phyloP scores from a whole-genome alignment of 306 rosid species.

The Argentina anserina region DNA sequence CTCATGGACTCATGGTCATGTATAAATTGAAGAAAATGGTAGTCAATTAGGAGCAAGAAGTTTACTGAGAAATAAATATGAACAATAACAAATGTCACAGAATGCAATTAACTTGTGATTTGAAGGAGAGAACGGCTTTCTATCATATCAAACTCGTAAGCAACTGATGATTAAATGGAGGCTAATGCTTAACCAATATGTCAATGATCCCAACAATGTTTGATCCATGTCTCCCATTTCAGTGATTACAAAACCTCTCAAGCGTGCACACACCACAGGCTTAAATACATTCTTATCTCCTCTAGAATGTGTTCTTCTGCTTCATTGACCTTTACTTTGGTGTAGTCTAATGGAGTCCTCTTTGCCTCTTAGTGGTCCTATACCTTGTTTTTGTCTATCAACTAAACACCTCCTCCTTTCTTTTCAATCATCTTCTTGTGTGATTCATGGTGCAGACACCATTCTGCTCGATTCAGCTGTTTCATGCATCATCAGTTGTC shows the following conservation, averaged over 20 bases:
- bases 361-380: constrained; percentile 23
- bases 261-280: constrained; percentile 42
- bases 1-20: constrained; percentile 10
- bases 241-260: constrained; percentile 8
- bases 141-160: constrained; percentile 9
- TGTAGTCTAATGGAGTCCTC: constrained; percentile 11
- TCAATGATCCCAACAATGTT: constrained; percentile 44
- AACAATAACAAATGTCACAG: background rate
- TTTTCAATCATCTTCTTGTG: constrained; percentile 7
- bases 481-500: background rate
- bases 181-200: constrained; percentile 19
- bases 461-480: background rate
- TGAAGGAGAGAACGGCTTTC: background rate
- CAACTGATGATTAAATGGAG: constrained; percentile 3
- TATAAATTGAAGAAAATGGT: background rate
- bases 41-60: background rate
- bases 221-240: constrained; percentile 36
- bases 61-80: background rate
- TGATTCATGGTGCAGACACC: constrained; percentile 29
- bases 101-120: too few relatives aligned
- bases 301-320: background rate
- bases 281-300: constrained; percentile 38
- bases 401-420: background rate
- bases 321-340: constrained; percentile 53
- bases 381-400: constrained; percentile 14